Base-by-base conservation (phyloP, 106 monocot genomes). In the Platanthera zijinensis region DNA sequence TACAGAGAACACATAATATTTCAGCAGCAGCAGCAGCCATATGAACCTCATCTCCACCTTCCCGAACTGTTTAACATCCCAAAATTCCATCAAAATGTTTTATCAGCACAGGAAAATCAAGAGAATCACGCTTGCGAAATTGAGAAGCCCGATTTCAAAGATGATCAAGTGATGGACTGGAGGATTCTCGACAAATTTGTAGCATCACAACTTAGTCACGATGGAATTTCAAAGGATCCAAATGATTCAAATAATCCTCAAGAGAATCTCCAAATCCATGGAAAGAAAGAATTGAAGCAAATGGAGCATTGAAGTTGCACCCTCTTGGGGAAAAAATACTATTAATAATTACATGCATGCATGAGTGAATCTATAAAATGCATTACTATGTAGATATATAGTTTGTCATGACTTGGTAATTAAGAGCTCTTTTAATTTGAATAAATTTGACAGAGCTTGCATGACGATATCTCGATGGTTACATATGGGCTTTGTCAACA, bases 101-200 rank as follows among this genome's bases (percentile, higher is more conserved):
- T 46, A 78, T 10, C 48, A 68, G 13, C 76, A 61, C 51, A 66
- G 5, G 17, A 70, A 1, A 47, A 48, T 0, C 70, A 15, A 48
- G 22, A 12, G 22, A 21, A 72, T 50, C 49, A 45, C 0, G 22
- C 19, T 51, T 21, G n/a, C 77, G 78, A 75, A 80, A 62, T 78
- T 71, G 74, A 84, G 22, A 71, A 71, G 54, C 76, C 52, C 19
- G 72, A 14, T 18, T 30, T 50, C 46, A 71, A 46, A 30, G 30
- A 76, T 11, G 75, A 78, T 57, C 74, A 66, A 57, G 64, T 46
- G 4, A 30, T 39, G 4, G 92, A 92, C 57, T 92, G 92, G 92
- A 87, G 92, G 73, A 80, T 89, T 12, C 84, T 92, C 15, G 90
- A 92, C 80, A 90, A 86, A 73, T 90, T 92, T 78, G 92, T 92